These are phyloP conservation scores for Chalciporus sphaerocephalus DNA, from an alignment of 768 basidiomycete species.

Conservation along the genomic window DNA sequence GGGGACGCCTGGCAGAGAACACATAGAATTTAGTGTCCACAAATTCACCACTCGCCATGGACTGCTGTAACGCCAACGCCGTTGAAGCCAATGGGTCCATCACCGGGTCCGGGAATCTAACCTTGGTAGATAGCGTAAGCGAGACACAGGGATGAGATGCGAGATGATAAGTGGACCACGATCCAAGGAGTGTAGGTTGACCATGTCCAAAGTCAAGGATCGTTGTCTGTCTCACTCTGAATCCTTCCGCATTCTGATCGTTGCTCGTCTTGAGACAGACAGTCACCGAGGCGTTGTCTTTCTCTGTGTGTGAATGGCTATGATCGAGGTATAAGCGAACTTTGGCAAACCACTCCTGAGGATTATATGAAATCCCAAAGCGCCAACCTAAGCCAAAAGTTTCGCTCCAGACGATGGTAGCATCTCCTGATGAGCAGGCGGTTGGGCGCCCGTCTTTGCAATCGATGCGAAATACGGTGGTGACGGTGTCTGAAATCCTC, in stretches of 20 bases:
- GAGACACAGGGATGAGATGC: slow-evolving; percentile 18
- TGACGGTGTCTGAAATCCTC: slow-evolving; percentile 22
- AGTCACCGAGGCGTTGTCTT: slow-evolving; percentile 15
- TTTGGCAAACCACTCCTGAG: slow-evolving; percentile 20
- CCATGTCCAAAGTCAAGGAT: slow-evolving; percentile 27
- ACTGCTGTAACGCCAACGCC: slow-evolving; percentile 19
- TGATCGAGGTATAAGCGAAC: slow-evolving; percentile 28
- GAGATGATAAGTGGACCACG: slow-evolving; percentile 15
- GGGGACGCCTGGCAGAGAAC: slow-evolving; percentile 17
- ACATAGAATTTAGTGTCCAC: slow-evolving; percentile 29
- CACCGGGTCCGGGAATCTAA: slow-evolving; percentile 4
- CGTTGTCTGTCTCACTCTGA: slow-evolving; percentile 12
- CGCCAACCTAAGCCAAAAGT: slow-evolving; percentile 29
- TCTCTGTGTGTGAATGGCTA: slow-evolving; percentile 17
- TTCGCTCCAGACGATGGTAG: slow-evolving; percentile 21
- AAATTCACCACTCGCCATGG: slow-evolving; percentile 25
- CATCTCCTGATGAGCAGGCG: slow-evolving; percentile 7
- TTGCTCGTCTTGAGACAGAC: slow-evolving; percentile 9
- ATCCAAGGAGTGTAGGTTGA: slow-evolving; percentile 22
- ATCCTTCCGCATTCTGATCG: slow-evolving; percentile 1
- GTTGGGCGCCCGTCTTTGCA: slow-evolving; percentile 20
- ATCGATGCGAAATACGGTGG: slow-evolving; percentile 23
- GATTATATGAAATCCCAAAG: slow-evolving; percentile 20
- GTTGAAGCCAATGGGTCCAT: slow-evolving; percentile 15
- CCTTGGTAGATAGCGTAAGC: slow-evolving; percentile 19